phyloP scores from a whole-genome alignment of 1,284 basidiomycete species.

The Trametes hirsuta region DNA sequence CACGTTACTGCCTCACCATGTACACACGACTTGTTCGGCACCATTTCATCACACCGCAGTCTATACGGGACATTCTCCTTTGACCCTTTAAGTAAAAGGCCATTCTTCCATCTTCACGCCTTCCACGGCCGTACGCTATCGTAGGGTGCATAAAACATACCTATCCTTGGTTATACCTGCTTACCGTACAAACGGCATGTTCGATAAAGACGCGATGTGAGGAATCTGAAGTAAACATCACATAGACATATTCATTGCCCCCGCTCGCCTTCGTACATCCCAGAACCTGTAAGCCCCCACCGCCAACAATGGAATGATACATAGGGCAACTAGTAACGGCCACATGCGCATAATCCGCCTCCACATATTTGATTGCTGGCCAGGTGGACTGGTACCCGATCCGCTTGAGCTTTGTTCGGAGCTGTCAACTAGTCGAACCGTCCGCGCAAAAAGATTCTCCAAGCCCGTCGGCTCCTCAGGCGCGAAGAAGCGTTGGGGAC shows the following conservation, averaged over 20 bases:
- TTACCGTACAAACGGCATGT: not conserved
- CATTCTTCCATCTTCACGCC: too few species aligned
- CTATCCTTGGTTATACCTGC: not conserved
- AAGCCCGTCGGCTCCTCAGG: conserved; percentile 79
- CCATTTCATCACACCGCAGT: too few species aligned
- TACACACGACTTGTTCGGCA: too few species aligned
- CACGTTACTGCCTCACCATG: not conserved
- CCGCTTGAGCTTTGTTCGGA: conserved; percentile 21
- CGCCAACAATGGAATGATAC: conserved; percentile 18
- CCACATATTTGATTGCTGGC: too few species aligned
- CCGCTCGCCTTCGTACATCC: conserved; percentile 16
- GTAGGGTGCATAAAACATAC: not conserved
- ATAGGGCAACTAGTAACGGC: conserved; percentile 14
- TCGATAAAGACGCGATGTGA: too few species aligned
- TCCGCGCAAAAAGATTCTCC: conserved; percentile 70
- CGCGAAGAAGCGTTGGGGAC: conserved; percentile 73
- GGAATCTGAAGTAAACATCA: not conserved
- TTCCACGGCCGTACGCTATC: not conserved
- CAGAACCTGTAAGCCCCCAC: conserved; percentile 18
- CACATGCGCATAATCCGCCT: conserved; percentile 8
- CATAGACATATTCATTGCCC: not conserved
- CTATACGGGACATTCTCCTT: too few species aligned
- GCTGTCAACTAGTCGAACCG: conserved; percentile 41
- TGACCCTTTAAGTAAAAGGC: too few species aligned
- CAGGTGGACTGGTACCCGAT: not conserved